Conservation (phyloP, 805 yeast species). For the Schizosaccharomyces osmophilus region DNA sequence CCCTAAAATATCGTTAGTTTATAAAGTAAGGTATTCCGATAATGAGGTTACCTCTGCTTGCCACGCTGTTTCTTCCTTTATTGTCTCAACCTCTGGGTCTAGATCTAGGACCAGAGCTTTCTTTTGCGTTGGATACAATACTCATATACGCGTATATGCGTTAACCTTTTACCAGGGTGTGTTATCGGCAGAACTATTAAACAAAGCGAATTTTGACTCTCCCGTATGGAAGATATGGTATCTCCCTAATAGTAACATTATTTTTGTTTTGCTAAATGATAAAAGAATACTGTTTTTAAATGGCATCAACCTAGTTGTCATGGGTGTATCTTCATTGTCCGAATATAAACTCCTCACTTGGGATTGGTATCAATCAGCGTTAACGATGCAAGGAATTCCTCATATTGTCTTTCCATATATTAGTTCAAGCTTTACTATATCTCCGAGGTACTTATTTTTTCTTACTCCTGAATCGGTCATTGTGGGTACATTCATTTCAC, state of each 20-base stretch:
- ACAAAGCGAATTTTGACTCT: background rate
- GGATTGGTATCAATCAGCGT: background rate
- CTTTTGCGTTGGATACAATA: background rate
- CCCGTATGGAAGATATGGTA: background rate
- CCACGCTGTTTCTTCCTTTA: background rate
- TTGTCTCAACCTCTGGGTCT: background rate
- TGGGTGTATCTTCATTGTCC: background rate
- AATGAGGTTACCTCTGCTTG: background rate
- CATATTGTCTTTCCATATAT: background rate
- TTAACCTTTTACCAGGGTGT: background rate
- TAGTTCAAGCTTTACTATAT: background rate
- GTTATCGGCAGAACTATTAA: background rate
- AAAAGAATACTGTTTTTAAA: background rate
- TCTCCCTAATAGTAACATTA: background rate
- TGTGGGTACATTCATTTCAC: background rate
- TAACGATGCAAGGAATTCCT: background rate
- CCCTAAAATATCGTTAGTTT: background rate
- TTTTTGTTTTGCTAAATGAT: background rate
- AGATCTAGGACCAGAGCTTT: background rate
- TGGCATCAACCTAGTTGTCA: background rate
- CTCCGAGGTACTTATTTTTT: background rate
- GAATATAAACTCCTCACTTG: background rate
- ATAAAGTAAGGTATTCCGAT: background rate
- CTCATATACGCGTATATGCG: background rate
- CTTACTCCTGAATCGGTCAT: background rate